Conservation (phyloP, 495 filamentous ascomycete genomes). For the Penicillium parvum region DNA sequence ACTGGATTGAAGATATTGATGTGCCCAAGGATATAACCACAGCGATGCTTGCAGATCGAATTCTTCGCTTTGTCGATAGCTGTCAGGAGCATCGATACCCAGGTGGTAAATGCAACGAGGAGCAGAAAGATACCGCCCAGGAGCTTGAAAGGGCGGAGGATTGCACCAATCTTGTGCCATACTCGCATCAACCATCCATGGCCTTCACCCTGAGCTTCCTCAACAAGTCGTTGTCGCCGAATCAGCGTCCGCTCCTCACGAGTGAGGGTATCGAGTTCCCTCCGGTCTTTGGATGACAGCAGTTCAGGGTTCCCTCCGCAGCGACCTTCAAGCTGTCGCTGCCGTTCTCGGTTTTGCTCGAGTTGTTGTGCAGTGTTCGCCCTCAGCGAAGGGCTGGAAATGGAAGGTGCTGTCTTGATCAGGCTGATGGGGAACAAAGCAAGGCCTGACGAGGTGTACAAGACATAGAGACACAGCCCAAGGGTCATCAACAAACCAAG, state of each 20-base stretch:
- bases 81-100: slow-evolving; percentile 91
- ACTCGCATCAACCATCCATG: slow-evolving; percentile 61
- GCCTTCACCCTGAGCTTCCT: slow-evolving; percentile 71
- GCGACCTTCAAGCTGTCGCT: slow-evolving; percentile 83
- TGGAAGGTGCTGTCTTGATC: slow-evolving; percentile 82
- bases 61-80: slow-evolving; percentile 95
- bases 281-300: slow-evolving; percentile 75
- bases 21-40: slow-evolving; percentile 89
- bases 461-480: slow-evolving; percentile 75
- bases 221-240: slow-evolving; percentile 79
- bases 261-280: slow-evolving; percentile 80
- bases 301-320: slow-evolving; percentile 71
- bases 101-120: slow-evolving; percentile 64
- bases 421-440: slow-evolving; percentile 84
- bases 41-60: slow-evolving; percentile 82
- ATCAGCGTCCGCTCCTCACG: slow-evolving; percentile 90
- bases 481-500: slow-evolving; percentile 80
- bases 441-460: slow-evolving; percentile 86
- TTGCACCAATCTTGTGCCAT: slow-evolving; percentile 73
- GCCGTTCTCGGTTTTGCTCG: slow-evolving; percentile 82
- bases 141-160: slow-evolving; percentile 80
- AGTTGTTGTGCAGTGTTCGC: slow-evolving; percentile 74
- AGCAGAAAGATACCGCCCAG: slow-evolving; percentile 77
- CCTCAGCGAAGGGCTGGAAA: slow-evolving; percentile 69
- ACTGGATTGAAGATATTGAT: slow-evolving; percentile 92